Conservation (phyloP, 2,329 filamentous ascomycete species). For the Alternaria sp. region DNA sequence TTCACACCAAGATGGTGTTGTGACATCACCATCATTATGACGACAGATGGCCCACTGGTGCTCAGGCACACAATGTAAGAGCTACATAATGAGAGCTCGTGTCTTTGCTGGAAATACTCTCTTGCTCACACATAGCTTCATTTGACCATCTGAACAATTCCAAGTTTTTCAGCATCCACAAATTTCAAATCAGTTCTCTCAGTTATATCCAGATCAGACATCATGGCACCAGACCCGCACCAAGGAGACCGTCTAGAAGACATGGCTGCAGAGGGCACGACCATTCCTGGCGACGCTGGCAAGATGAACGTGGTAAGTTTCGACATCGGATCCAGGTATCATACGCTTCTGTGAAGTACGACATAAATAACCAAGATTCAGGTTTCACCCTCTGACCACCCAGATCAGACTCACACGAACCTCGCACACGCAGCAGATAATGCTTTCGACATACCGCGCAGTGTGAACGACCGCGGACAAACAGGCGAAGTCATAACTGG, state of each 20-base stretch:
- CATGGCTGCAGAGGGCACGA: conserved; percentile 45
- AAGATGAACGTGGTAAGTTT: conserved; percentile 39
- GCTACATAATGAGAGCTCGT: conserved; percentile 5
- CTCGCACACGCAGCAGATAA: conserved; percentile 57
- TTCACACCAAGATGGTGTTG: neutral
- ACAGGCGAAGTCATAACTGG: conserved; percentile 47
- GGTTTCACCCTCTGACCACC: conserved; percentile 57
- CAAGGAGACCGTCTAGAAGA: conserved; percentile 45
- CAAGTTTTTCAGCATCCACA: neutral
- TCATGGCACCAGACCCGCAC: conserved; percentile 32
- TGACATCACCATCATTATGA: conserved; percentile 19
- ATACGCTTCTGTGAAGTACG: neutral
- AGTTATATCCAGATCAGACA: neutral
- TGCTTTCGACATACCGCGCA: conserved; percentile 53
- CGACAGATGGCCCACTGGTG: neutral
- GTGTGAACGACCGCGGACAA: conserved; percentile 36
- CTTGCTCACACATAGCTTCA: neutral
- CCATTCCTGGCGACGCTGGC: conserved; percentile 56
- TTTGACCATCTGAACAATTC: neutral
- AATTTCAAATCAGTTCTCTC: neutral
- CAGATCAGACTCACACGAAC: conserved; percentile 53
- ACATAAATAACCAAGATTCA: conserved; percentile 12
- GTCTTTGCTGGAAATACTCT: neutral
- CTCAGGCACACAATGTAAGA: neutral
- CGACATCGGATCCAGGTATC: neutral